A percentile compares a stretch with the other conserved stretches of the same genome.
phyloP scores from a whole-genome alignment of 2,329 filamentous ascomycete species.

The Clathrospora elynae region DNA sequence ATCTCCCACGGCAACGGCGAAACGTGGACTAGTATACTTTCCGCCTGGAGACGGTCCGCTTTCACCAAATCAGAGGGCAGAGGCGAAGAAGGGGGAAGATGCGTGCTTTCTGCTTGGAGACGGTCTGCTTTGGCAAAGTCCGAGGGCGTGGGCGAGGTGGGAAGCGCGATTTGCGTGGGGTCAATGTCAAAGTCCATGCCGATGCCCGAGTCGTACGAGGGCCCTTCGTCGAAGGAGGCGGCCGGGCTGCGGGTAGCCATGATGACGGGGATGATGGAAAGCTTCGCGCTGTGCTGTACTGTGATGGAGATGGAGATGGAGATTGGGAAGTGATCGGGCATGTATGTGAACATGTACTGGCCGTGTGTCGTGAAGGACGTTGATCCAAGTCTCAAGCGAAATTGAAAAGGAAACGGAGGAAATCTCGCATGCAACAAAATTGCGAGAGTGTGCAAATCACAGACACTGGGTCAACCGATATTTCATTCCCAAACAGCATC shows the following conservation, averaged over 20 bases:
- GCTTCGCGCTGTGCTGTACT: background rate
- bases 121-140: background rate
- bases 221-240: background rate
- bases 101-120: too few species aligned
- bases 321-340: too few species aligned
- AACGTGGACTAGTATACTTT: too few species aligned
- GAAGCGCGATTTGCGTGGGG: background rate
- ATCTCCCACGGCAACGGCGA: too few species aligned
- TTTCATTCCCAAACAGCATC: slow-evolving; percentile 4
- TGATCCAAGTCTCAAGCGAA: background rate
- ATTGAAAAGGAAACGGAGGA: too few species aligned
- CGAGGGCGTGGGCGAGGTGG: background rate
- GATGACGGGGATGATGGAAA: too few species aligned
- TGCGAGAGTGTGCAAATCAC: background rate
- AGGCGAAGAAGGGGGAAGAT: too few species aligned
- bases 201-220: slow-evolving; percentile 7
- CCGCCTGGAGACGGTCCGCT: too few species aligned
- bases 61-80: too few species aligned
- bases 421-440: background rate
- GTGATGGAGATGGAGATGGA: background rate
- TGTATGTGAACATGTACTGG: too few species aligned
- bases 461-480: slow-evolving; percentile 1
- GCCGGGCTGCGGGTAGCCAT: slow-evolving; percentile 2
- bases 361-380: too few species aligned
- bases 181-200: background rate